These are phyloP conservation scores for Cercophora samala DNA, from an alignment of 495 filamentous ascomycete genomes.

Conservation along the genomic window DNA sequence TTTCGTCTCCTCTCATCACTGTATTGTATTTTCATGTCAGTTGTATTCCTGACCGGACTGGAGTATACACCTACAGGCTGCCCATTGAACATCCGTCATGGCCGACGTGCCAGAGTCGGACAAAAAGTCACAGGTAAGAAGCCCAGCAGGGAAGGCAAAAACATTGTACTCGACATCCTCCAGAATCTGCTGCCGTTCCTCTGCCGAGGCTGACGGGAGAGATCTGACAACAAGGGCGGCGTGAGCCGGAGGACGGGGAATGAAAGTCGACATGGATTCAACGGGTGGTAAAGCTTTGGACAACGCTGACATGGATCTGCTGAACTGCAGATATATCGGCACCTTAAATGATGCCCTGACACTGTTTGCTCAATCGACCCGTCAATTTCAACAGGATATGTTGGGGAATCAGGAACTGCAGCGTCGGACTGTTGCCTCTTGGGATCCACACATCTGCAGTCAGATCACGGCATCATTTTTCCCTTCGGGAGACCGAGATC, in stretches of 20 bases:
- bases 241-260: conserved; percentile 4
- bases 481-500: too few species aligned
- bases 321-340: too few species aligned
- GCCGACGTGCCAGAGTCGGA: conserved; percentile 7
- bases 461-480: too few species aligned
- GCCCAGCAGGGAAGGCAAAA: conserved; percentile 9
- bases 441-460: too few species aligned
- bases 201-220: conserved; percentile 1
- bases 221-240: conserved; percentile 8
- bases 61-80: conserved; percentile 7
- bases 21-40: not conserved
- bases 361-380: too few species aligned
- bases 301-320: not conserved
- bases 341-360: too few species aligned
- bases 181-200: conserved; percentile 5
- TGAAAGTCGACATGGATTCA: not conserved
- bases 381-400: too few species aligned
- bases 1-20: conserved; percentile 12
- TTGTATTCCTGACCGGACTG: not conserved
- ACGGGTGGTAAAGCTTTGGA: not conserved
- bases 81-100: conserved; percentile 8
- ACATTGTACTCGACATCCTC: conserved; percentile 13
- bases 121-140: conserved; percentile 12
- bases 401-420: too few species aligned
- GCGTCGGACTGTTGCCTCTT: too few species aligned